Base-by-base conservation (phyloP, 78 protist species). In the Mastigamoeba balamuthi region DNA sequence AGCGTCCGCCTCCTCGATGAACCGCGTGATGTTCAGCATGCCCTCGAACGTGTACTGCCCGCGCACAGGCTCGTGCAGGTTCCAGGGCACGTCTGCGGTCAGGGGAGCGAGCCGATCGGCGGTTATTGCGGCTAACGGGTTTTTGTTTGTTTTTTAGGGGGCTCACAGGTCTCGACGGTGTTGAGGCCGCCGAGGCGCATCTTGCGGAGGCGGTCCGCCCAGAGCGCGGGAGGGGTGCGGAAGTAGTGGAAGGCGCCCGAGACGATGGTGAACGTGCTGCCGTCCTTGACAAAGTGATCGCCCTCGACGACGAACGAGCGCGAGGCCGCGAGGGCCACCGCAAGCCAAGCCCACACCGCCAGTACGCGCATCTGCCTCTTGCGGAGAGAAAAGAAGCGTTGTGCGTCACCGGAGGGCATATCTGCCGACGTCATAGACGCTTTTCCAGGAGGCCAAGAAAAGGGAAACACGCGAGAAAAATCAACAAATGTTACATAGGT, bases 71-170 rank as follows among this genome's bases (percentile, higher is more conserved):
- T 79, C 72, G 66, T 79, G 84, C 39, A 1, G 69, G 67, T 79
- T 79, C 84, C 84, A 79, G 0, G 84, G 77, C 17, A 79, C 77
- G n/a, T n/a, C n/a, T n/a, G n/a, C n/a, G n/a, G n/a, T n/a, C n/a
- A n/a, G n/a, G n/a, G n/a, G n/a, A n/a, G n/a, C n/a, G n/a, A n/a
- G n/a, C n/a, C n/a, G n/a, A n/a, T n/a, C n/a, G n/a, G n/a, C n/a
- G n/a, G n/a, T n/a, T n/a, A n/a, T n/a, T n/a, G n/a, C n/a, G n/a
- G n/a, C n/a, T n/a, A n/a, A n/a, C n/a, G n/a, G n/a, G n/a, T n/a
- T n/a, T n/a, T n/a, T n/a, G n/a, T n/a, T n/a, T n/a, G n/a, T n/a
- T n/a, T n/a, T n/a, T n/a, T n/a, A n/a, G n/a, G n/a, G n/a, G n/a
- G n/a, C n/a, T n/a, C n/a, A 8, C 69, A 79, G 1, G 77, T 79